These are phyloP conservation scores for Spirogloea muscicola DNA, from an alignment of 139 green algal species.

Conservation along the genomic window DNA sequence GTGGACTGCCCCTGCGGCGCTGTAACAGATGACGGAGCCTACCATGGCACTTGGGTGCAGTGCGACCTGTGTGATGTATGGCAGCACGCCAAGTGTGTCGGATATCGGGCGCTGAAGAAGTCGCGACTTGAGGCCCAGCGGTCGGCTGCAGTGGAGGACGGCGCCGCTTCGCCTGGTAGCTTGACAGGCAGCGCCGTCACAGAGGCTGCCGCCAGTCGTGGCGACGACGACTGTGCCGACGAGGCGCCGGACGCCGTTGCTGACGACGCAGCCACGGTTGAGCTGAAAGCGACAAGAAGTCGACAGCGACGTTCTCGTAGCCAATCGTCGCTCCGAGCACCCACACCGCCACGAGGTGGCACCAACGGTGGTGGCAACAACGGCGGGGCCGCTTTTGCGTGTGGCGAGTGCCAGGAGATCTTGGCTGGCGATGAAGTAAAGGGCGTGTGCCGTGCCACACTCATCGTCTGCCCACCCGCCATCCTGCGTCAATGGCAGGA, in stretches of 20 bases:
- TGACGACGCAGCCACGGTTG: neutral
- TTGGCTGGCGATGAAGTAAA: neutral
- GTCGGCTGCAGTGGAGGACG: neutral
- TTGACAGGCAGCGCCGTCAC: neutral
- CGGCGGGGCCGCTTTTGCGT: neutral
- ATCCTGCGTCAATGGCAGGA: constrained; percentile 83
- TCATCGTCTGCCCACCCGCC: constrained; percentile 81
- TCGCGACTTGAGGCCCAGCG: neutral
- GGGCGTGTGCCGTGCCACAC: constrained; percentile 59
- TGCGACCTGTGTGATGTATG: constrained; percentile 38
- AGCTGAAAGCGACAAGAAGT: neutral
- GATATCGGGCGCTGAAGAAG: neutral
- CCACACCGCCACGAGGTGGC: neutral
- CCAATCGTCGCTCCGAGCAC: neutral
- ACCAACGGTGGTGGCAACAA: neutral
- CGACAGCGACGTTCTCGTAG: neutral
- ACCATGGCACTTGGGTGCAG: constrained; percentile 27
- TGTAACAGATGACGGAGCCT: neutral
- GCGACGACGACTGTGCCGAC: neutral
- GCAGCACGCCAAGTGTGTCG: constrained; percentile 45
- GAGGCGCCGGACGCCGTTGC: neutral
- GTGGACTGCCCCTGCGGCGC: constrained; percentile 40
- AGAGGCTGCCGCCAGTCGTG: neutral
- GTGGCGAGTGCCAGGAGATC: constrained; percentile 9
- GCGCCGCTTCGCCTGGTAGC: neutral